These are phyloP conservation scores for Fusarium robinianum DNA, from an alignment of 2,329 filamentous ascomycete species.

Conservation along the genomic window DNA sequence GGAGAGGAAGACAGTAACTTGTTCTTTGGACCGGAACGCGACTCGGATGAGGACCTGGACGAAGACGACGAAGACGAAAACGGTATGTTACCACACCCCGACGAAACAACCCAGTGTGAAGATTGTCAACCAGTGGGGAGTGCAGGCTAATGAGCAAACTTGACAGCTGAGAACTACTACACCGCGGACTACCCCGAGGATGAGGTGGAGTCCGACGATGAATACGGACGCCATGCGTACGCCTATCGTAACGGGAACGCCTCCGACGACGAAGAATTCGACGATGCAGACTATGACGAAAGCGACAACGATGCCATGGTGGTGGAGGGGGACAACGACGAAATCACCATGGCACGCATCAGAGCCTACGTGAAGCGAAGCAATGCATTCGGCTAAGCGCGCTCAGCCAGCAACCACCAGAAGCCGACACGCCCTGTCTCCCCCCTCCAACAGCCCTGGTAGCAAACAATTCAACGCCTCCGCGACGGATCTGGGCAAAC, in stretches of 20 bases:
- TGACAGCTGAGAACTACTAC: slow-evolving; percentile 74
- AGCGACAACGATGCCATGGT: slow-evolving; percentile 46
- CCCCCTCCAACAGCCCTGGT: slow-evolving; percentile 2
- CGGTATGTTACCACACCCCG: slow-evolving; percentile 47
- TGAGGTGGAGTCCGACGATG: slow-evolving; percentile 69
- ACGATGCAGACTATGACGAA: slow-evolving; percentile 45
- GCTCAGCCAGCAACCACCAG: neutral
- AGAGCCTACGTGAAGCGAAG: slow-evolving; percentile 44
- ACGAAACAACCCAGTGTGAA: slow-evolving; percentile 6
- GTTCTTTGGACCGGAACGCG: slow-evolving; percentile 63
- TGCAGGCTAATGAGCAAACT: slow-evolving; percentile 22
- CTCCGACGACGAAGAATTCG: slow-evolving; percentile 60
- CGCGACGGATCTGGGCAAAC: too few species aligned
- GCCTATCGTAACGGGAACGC: slow-evolving; percentile 57
- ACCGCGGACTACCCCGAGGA: slow-evolving; percentile 81
- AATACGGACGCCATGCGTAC: slow-evolving; percentile 59
- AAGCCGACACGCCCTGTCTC: slow-evolving; percentile 1
- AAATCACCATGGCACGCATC: slow-evolving; percentile 46
- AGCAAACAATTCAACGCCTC: neutral
- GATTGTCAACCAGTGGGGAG: neutral
- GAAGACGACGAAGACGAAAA: slow-evolving; percentile 70
- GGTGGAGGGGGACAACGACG: slow-evolving; percentile 45
- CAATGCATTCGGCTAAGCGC: slow-evolving; percentile 29
- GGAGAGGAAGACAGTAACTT: slow-evolving; percentile 62
- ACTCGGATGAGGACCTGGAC: slow-evolving; percentile 63